These are phyloP conservation scores for Teunomyces pallodes DNA, from an alignment of 805 yeast genomes.

Conservation along the genomic window DNA sequence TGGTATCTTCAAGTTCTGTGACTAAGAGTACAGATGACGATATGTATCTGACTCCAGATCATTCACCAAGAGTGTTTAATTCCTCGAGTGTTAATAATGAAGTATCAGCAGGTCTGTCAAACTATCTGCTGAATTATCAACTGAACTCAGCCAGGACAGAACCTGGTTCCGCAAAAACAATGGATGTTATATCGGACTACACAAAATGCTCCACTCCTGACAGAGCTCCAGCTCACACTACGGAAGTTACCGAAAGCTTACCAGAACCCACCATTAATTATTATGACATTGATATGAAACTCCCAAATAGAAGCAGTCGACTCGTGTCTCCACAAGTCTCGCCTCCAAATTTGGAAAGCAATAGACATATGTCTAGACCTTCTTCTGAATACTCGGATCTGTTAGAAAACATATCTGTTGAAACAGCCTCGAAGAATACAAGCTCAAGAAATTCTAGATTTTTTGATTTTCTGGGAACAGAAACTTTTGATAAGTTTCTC, in stretches of 20 bases:
- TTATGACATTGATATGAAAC: conserved; percentile 1
- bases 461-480: conserved; percentile 8
- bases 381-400: background rate
- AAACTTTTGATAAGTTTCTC: conserved; percentile 14
- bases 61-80: background rate
- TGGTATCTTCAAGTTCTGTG: background rate
- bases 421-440: conserved; percentile 1
- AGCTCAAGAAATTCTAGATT: conserved; percentile 4
- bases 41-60: background rate
- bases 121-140: background rate
- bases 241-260: conserved; percentile 1
- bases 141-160: background rate
- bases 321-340: background rate
- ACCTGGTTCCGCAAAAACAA: background rate
- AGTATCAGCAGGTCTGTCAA: background rate
- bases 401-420: background rate
- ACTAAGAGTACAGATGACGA: background rate
- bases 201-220: background rate
- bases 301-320: background rate
- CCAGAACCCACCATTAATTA: conserved; percentile 14
- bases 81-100: background rate
- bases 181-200: background rate
- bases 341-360: background rate
- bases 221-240: background rate
- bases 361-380: background rate